phyloP scores from a whole-genome alignment of 2,329 filamentous ascomycete genomes.

The Magnaporthiopsis rhizophila region DNA sequence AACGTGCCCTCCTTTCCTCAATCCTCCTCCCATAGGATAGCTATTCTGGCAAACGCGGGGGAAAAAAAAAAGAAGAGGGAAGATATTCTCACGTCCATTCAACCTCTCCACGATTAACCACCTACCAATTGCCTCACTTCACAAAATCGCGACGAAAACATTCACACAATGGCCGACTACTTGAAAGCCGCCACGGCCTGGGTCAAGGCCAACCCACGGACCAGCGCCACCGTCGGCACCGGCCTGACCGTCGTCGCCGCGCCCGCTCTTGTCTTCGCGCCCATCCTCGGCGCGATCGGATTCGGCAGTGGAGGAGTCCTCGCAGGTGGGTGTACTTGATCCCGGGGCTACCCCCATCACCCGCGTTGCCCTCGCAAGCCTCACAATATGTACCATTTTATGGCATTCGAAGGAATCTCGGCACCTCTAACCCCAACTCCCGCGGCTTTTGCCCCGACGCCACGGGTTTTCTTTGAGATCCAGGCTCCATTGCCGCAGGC shows the following conservation, averaged over 20 bases:
- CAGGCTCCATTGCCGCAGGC: constrained; percentile 19
- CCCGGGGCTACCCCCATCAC: no score
- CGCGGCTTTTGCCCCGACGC: no score
- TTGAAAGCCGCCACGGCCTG: not conserved
- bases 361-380: not conserved
- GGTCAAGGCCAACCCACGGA: not conserved
- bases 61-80: no score
- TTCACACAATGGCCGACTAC: not conserved
- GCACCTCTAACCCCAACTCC: no score
- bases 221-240: not conserved
- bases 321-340: not conserved
- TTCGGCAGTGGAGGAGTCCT: constrained; percentile 9
- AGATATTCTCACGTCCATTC: no score
- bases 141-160: not conserved
- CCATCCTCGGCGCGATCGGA: constrained; percentile 7
- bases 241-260: not conserved
- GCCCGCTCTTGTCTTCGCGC: not conserved
- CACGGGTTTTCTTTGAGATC: not conserved
- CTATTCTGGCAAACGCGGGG: no score
- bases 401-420: no score
- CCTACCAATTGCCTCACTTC: no score
- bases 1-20: no score
- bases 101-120: no score
- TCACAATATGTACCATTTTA: not conserved
- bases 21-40: no score